Percentiles rank a stretch among this genome's conserved stretches.
Evolutionary conservation across 805 yeast genomes (phyloP).

Genomic region (Cephaloascus fragrans): DNA sequence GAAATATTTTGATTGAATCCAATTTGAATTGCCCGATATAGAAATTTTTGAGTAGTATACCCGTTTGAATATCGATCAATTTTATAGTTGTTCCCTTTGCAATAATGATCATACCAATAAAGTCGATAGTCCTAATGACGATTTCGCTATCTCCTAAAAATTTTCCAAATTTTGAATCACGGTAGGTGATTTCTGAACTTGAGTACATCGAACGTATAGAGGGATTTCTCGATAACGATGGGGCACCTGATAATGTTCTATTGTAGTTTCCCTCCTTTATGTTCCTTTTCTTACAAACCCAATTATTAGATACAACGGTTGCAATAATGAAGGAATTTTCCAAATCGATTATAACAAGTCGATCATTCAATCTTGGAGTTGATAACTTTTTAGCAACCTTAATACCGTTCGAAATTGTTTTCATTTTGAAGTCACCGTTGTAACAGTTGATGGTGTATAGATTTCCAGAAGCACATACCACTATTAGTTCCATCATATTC

Average conservation of each 20-base stretch:
- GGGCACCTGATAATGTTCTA: constrained; percentile 17
- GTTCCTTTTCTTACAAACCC: constrained; percentile 47
- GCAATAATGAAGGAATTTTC: constrained; percentile 49
- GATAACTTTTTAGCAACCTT: constrained; percentile 47
- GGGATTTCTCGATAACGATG: constrained; percentile 10
- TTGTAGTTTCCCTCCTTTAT: constrained; percentile 39
- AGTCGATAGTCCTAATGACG: constrained; percentile 47
- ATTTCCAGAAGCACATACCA: constrained; percentile 24
- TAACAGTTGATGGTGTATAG: constrained; percentile 38
- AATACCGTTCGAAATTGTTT: constrained; percentile 26
- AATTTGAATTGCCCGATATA: constrained; percentile 54
- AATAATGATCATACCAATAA: constrained; percentile 65
- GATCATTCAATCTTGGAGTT: constrained; percentile 69
- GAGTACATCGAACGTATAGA: background rate
- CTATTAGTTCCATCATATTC: background rate
- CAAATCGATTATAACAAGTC: constrained; percentile 46
- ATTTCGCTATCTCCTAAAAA: background rate
- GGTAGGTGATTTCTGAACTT: background rate
- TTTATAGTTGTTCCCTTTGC: constrained; percentile 51
- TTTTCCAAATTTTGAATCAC: background rate
- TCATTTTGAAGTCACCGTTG: constrained; percentile 29
- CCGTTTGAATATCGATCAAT: constrained; percentile 70
- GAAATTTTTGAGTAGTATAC: constrained; percentile 54
- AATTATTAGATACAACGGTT: constrained; percentile 53
- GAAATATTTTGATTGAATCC: constrained; percentile 57